These are phyloP conservation scores for Chlorella ohadii DNA, from an alignment of 139 green algal species.

Conservation along the genomic window DNA sequence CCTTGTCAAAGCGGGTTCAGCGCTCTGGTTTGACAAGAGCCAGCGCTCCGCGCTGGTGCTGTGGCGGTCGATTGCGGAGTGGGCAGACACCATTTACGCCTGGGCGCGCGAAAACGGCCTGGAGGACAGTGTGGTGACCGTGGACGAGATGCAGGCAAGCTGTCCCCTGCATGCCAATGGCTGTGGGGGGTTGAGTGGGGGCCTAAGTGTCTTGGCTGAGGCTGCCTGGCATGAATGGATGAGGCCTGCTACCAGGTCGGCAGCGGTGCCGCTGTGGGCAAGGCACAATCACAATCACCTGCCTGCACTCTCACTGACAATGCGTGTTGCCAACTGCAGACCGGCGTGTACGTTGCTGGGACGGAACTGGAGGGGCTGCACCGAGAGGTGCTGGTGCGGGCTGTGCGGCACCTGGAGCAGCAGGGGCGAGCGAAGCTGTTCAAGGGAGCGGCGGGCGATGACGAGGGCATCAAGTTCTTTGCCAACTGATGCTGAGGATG, in stretches of 20 bases:
- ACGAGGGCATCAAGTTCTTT: conserved; percentile 81
- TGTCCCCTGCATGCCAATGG: too few species aligned
- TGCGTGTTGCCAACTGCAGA: too few species aligned
- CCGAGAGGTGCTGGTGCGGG: conserved; percentile 63
- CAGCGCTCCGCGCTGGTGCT: conserved; percentile 57
- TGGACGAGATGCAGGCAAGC: conserved; percentile 55
- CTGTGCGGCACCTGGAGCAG: conserved; percentile 65
- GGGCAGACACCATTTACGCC: conserved; percentile 58
- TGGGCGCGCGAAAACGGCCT: conserved; percentile 60
- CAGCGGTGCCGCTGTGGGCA: too few species aligned
- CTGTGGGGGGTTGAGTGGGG: too few species aligned
- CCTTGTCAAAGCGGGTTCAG: conserved; percentile 52
- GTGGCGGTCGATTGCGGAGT: conserved; percentile 66
- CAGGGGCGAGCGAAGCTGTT: conserved; percentile 76
- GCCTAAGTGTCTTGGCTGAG: too few species aligned
- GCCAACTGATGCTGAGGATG: background rate
- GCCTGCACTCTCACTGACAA: too few species aligned
- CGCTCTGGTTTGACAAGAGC: conserved; percentile 65
- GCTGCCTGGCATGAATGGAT: too few species aligned
- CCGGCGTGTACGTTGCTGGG: conserved; percentile 42
- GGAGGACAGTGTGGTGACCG: conserved; percentile 68
- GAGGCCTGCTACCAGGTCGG: too few species aligned
- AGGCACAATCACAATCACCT: too few species aligned
- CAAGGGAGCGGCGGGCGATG: conserved; percentile 61
- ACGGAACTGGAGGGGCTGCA: conserved; percentile 74